Percentiles rank a stretch among this genome's conserved stretches.
These are phyloP conservation scores for Stenogyne calaminthoides DNA, from an alignment of 305 asterid species.

Conservation along the genomic window DNA sequence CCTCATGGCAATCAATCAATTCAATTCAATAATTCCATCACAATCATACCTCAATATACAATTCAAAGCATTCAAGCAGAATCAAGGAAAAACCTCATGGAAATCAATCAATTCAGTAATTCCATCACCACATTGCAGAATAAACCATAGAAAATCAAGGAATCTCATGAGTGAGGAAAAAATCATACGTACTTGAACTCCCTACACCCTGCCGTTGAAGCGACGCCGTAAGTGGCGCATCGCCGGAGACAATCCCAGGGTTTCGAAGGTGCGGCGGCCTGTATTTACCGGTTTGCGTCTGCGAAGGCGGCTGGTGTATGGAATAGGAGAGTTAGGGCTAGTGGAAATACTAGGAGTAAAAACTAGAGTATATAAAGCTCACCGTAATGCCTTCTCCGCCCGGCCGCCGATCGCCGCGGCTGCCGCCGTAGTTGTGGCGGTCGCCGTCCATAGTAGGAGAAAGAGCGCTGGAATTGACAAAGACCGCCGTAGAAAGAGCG, in stretches of 20 bases:
- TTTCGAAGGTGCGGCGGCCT: slow-evolving; percentile 45
- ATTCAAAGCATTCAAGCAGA: neutral
- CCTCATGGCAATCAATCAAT: neutral
- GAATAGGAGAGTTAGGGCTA: slow-evolving; percentile 20
- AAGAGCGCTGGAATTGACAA: slow-evolving; percentile 2
- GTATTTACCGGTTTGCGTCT: slow-evolving; percentile 33
- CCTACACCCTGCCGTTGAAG: slow-evolving; percentile 27
- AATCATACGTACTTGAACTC: slow-evolving; percentile 27
- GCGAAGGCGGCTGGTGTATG: slow-evolving; percentile 31
- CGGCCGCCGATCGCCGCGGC: slow-evolving; percentile 18
- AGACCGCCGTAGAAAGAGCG: neutral
- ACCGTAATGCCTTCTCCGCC: slow-evolving; percentile 14
- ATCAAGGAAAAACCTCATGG: neutral
- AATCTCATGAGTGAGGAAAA: neutral
- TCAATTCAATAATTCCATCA: neutral
- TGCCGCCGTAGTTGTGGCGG: slow-evolving; percentile 26
- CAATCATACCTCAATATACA: neutral
- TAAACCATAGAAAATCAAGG: neutral
- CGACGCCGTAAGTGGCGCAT: neutral
- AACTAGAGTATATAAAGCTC: neutral
- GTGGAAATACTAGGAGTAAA: neutral
- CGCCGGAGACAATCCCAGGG: slow-evolving; percentile 19
- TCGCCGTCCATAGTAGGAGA: slow-evolving; percentile 38
- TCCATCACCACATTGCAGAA: slow-evolving; percentile 6
- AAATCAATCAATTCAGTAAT: neutral